phyloP scores from a whole-genome alignment of 2,329 filamentous ascomycete species.

The Monilinia polystroma region DNA sequence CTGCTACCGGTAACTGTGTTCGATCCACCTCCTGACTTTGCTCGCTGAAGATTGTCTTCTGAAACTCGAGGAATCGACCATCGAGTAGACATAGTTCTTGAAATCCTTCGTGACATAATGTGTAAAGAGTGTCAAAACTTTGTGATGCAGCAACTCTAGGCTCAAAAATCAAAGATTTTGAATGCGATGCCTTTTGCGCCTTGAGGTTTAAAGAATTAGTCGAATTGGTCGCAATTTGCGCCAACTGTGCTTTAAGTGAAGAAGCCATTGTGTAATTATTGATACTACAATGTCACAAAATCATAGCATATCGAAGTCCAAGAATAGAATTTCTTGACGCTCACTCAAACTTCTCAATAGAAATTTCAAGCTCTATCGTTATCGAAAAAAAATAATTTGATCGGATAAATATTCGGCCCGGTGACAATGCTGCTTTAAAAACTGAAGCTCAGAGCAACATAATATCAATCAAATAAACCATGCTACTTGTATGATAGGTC shows the following conservation, averaged over 20 bases:
- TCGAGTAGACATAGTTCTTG: constrained; percentile 89
- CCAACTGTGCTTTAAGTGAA: constrained; percentile 88
- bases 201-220: constrained; percentile 90
- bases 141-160: constrained; percentile 79
- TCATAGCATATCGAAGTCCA: constrained; percentile 25
- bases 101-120: constrained; percentile 84
- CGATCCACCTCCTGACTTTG: constrained; percentile 89
- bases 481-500: background rate
- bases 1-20: constrained; percentile 73
- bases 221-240: constrained; percentile 84
- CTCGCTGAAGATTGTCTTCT: constrained; percentile 82
- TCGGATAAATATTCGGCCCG: constrained; percentile 19
- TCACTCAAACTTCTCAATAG: constrained; percentile 21
- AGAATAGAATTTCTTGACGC: constrained; percentile 17
- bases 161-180: constrained; percentile 93
- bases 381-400: constrained; percentile 22
- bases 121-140: constrained; percentile 85
- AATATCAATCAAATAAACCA: background rate
- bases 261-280: constrained; percentile 63
- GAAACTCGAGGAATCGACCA: constrained; percentile 71
- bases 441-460: background rate
- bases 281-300: constrained; percentile 20
- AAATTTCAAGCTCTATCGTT: constrained; percentile 25
- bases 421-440: constrained; percentile 13
- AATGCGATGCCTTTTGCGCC: constrained; percentile 86